Base-by-base conservation (phyloP, 805 yeast species). In the Ogataea dorogensis region DNA sequence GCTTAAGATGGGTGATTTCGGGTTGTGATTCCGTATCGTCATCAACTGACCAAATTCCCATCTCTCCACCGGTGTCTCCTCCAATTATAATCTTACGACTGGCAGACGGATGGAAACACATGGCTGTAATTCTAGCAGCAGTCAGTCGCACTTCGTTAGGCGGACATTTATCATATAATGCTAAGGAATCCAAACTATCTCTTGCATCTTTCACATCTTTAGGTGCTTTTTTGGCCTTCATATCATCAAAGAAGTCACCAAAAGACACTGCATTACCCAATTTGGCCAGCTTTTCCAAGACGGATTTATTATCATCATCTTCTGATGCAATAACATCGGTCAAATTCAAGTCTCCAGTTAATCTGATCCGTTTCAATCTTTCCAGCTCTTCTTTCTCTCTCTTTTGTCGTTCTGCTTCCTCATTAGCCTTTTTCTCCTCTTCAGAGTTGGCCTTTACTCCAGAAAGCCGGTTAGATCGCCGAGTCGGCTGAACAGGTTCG, bases 11-110 rank as follows among this genome's bases (percentile, higher is more conserved):
- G 0, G 84, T 64, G 2, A 86, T 74, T 24, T 77, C 74, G 0
- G 79, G 78, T 4, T 59, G 69, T 6, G 59, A 64, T 2, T 56
- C 60, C 8, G 57, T 59, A 24, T 51, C 63, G 21, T 59, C 61
- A 5, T 72, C 73, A 6, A 85, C 81, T 28, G 89, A 79, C 97
- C 97, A 91, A 11, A 93, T 69, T 0, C 97, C 97, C 27, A 88
- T 61, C 44, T 78, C 73, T 5, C 98, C 98, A n/a, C 65, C 63
- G 9, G 86, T 86, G 60, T 93, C 98, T 29, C 97, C 98, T 1
- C 88, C 96, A 20, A 86, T 56, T 2, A 88, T 68, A 4, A 91
- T 51, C 45, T 82, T 70, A 42, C 78, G 77, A 1, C 69, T 71
- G 0, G 54, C 56, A 0, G 84, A 61, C 0, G 97, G 96, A 59